phyloP scores from a whole-genome alignment of 306 rosid genomes.

The Vigna trinervia region DNA sequence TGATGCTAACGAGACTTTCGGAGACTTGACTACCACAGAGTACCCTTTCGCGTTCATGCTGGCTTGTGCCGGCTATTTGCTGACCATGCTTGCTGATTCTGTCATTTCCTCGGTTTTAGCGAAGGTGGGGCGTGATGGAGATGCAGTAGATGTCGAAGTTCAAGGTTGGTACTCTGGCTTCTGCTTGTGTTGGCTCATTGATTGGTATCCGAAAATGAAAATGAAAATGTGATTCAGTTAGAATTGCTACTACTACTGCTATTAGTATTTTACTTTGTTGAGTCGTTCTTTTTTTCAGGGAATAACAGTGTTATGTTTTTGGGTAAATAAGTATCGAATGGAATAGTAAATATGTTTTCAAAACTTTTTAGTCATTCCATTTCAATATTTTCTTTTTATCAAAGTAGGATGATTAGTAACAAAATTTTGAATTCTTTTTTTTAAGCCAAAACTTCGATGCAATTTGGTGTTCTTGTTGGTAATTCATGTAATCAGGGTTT shows the following conservation, averaged over 20 bases:
- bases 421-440: neutral
- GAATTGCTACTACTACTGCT: neutral
- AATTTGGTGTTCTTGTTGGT: neutral
- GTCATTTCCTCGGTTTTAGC: constrained; percentile 53
- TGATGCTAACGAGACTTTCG: constrained; percentile 69
- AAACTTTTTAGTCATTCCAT: too few relatives aligned
- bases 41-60: constrained; percentile 82
- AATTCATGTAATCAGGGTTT: neutral
- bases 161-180: constrained; percentile 51
- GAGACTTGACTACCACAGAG: constrained; percentile 55
- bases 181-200: neutral
- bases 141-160: constrained; percentile 44
- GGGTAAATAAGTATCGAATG: too few relatives aligned
- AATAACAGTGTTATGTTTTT: neutral
- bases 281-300: neutral
- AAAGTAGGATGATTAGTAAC: neutral
- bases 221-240: neutral
- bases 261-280: too few relatives aligned
- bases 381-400: too few relatives aligned
- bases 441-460: neutral
- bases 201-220: neutral
- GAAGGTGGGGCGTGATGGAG: constrained; percentile 28
- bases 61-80: constrained; percentile 68
- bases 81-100: constrained; percentile 74
- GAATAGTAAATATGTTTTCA: too few relatives aligned